These are phyloP conservation scores for Chlamydomonas reinhardtii DNA, from an alignment of 163 green algal species.

Conservation along the genomic window DNA sequence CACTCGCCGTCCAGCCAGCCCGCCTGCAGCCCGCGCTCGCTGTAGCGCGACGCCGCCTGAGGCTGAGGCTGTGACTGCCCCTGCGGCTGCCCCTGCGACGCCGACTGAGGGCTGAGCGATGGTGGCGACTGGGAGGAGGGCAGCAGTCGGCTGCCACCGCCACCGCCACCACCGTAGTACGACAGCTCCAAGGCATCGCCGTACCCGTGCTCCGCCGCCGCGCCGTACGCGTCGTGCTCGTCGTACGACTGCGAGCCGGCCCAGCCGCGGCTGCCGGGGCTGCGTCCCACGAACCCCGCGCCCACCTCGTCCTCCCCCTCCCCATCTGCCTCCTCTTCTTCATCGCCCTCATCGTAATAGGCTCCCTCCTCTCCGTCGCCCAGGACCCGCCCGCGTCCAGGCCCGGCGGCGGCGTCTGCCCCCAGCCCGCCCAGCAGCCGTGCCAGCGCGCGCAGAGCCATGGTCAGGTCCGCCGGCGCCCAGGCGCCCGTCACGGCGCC, in stretches of 20 bases:
- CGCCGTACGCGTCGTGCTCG: background rate
- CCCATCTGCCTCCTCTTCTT: background rate
- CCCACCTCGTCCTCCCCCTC: too few species aligned
- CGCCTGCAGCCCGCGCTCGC: background rate
- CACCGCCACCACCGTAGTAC: too few species aligned
- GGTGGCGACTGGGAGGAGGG: background rate
- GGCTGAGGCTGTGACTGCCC: background rate
- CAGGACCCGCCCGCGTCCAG: too few species aligned
- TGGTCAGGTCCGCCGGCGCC: conserved; percentile 16
- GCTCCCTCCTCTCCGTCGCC: background rate
- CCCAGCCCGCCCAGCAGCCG: background rate
- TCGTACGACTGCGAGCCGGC: too few species aligned
- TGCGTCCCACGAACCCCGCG: too few species aligned
- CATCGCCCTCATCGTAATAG: background rate
- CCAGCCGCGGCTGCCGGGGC: background rate
- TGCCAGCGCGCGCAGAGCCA: conserved; percentile 18
- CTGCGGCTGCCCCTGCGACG: background rate
- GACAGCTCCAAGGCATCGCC: background rate
- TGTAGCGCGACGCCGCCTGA: background rate
- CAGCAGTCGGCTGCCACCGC: background rate
- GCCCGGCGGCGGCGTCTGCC: too few species aligned
- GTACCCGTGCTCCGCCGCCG: background rate
- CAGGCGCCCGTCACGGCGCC: background rate
- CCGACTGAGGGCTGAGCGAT: too few species aligned
- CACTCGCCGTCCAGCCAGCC: conserved; percentile 23